phyloP scores from a whole-genome alignment of 495 filamentous ascomycete genomes.

The Immersiella caudata region DNA sequence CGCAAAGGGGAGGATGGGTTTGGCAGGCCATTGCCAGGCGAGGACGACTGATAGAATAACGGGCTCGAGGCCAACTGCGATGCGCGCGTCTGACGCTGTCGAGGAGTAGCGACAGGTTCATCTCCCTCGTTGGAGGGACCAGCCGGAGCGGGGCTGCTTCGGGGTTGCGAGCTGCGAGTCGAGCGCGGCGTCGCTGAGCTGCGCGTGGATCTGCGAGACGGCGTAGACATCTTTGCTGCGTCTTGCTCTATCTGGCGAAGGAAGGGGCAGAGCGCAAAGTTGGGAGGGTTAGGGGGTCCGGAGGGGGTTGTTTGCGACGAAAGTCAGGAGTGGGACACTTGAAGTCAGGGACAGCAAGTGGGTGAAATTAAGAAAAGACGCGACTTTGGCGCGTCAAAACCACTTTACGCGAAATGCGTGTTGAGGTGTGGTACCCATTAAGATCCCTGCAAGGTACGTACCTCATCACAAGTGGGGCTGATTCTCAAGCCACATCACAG shows the following conservation, averaged over 20 bases:
- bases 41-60: constrained; percentile 81
- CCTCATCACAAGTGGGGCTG: constrained; percentile 27
- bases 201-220: constrained; percentile 54
- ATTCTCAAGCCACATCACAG: constrained; percentile 36
- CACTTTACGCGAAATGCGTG: constrained; percentile 33
- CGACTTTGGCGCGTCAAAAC: constrained; percentile 31
- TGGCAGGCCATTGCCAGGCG: constrained; percentile 57
- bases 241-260: background rate
- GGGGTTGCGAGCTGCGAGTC: constrained; percentile 55
- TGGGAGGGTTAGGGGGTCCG: background rate
- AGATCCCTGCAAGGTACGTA: constrained; percentile 34
- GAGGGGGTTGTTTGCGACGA: constrained; percentile 8
- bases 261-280: background rate
- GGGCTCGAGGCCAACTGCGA: constrained; percentile 72
- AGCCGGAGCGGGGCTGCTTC: constrained; percentile 52
- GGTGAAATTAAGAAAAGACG: constrained; percentile 31
- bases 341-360: constrained; percentile 12
- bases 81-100: constrained; percentile 43
- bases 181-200: constrained; percentile 61
- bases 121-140: constrained; percentile 47
- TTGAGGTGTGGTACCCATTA: constrained; percentile 26
- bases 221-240: constrained; percentile 60
- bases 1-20: constrained; percentile 52
- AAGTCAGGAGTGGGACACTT: background rate
- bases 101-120: constrained; percentile 54